Percentiles rank a stretch among this genome's conserved stretches.
Conservation (phyloP, 768 basidiomycete genomes). For the Rhodocollybia butyracea region DNA sequence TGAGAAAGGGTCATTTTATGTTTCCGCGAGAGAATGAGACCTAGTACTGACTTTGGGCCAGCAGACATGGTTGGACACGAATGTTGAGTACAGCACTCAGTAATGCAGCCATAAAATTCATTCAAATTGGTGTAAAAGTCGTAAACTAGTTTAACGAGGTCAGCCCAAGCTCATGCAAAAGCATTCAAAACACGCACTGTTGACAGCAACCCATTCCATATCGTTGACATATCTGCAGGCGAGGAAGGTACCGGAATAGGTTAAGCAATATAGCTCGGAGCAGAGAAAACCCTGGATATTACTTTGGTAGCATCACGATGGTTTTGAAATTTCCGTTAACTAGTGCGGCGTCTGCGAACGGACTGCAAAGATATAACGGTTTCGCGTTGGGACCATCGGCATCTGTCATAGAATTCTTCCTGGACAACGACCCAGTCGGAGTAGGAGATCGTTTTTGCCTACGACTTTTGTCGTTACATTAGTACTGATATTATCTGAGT, state of each 20-base stretch:
- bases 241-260: no score
- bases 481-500: no score
- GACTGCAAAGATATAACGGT: conserved; percentile 87
- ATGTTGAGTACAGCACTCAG: conserved; percentile 89
- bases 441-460: conserved; percentile 36
- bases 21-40: not conserved
- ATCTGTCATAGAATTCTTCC: conserved; percentile 32
- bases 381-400: conserved; percentile 35
- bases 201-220: conserved; percentile 97
- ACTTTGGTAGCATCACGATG: conserved; percentile 90
- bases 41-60: conserved; percentile 64
- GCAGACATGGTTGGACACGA: conserved; percentile 92
- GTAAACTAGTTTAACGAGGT: conserved; percentile 55
- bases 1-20: conserved; percentile 24
- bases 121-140: conserved; percentile 98
- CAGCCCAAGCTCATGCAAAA: not conserved
- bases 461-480: conserved; percentile 13
- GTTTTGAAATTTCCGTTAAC: conserved; percentile 99
- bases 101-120: conserved; percentile 92
- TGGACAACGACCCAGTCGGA: conserved; percentile 23
- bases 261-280: not conserved
- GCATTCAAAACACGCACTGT: conserved; percentile 53
- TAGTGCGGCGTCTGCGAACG: conserved; percentile 91
- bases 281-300: not conserved
- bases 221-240: conserved; percentile 74